These are phyloP conservation scores for Verticillium dahliae DNA, from an alignment of 2,329 filamentous ascomycete genomes.

Conservation along the genomic window DNA sequence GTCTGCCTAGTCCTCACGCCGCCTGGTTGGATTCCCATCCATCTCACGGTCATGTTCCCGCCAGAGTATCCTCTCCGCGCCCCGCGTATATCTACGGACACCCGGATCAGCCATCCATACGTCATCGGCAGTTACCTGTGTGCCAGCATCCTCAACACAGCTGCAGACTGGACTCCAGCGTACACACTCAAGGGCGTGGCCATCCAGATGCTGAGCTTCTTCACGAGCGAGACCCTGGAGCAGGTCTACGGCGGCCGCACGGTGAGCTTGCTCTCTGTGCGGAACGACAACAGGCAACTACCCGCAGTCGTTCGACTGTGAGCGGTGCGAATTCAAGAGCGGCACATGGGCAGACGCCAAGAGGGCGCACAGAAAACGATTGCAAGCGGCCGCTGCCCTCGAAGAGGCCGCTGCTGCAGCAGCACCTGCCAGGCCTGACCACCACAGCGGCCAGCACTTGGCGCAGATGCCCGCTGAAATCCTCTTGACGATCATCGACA, in stretches of 20 bases:
- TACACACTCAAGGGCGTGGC: conserved; percentile 43
- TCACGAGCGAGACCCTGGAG: conserved; percentile 37
- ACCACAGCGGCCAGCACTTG: not conserved
- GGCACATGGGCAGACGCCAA: conserved; percentile 2
- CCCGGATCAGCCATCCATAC: conserved; percentile 35
- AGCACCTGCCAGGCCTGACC: not conserved
- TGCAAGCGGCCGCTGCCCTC: not conserved
- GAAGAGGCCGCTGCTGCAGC: conserved; percentile 15
- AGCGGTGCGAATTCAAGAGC: conserved; percentile 16
- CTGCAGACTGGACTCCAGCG: conserved; percentile 38
- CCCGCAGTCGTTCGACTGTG: conserved; percentile 14
- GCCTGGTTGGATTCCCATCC: conserved; percentile 28
- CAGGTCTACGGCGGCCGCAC: conserved; percentile 21
- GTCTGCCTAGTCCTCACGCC: conserved; percentile 38
- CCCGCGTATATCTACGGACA: conserved; percentile 33
- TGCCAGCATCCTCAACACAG: conserved; percentile 35
- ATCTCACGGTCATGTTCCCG: conserved; percentile 32
- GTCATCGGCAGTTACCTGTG: conserved; percentile 37
- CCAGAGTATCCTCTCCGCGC: conserved; percentile 29
- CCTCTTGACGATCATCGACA: conserved; percentile 24
- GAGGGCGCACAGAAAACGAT: not conserved
- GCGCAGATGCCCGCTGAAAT: conserved; percentile 30
- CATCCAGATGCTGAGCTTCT: conserved; percentile 47
- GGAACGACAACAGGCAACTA: not conserved
- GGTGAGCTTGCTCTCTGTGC: conserved; percentile 19